phyloP scores from a whole-genome alignment of 257 asterid genomes.

The Jaltomata sinuosa region DNA sequence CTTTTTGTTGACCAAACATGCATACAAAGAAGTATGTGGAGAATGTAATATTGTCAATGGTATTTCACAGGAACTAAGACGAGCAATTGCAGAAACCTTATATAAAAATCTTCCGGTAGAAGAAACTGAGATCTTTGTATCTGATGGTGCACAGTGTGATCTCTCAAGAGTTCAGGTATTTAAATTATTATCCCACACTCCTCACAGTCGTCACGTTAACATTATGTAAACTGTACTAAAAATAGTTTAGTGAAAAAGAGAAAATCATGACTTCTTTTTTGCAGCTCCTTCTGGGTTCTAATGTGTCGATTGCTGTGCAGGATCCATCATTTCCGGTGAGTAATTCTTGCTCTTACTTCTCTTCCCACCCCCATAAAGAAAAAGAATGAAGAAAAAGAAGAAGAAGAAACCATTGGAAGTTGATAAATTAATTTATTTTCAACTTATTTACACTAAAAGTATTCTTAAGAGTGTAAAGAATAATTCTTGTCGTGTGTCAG shows the following conservation, averaged over 20 bases:
- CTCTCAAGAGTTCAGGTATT: constrained; percentile 78
- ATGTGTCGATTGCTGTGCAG: constrained; percentile 66
- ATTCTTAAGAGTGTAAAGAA: neutral
- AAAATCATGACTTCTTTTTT: neutral
- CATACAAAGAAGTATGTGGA: neutral
- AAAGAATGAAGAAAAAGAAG: neutral
- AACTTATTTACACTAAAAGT: neutral
- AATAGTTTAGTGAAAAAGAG: neutral
- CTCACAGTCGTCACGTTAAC: neutral
- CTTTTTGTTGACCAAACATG: neutral
- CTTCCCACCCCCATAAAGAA: neutral
- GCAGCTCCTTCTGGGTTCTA: constrained; percentile 81
- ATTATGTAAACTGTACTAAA: neutral
- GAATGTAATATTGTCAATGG: neutral
- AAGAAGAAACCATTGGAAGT: neutral
- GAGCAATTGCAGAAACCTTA: constrained; percentile 47
- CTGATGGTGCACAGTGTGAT: constrained; percentile 90
- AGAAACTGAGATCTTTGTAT: constrained; percentile 59
- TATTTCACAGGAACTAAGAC: constrained; percentile 47
- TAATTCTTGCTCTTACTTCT: neutral
- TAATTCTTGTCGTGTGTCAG: neutral
- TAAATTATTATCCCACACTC: neutral
- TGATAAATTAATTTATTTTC: neutral
- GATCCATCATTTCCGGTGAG: constrained; percentile 84
- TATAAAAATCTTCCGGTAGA: constrained; percentile 42